These are phyloP conservation scores for Discostella stelligeroides DNA, from an alignment of 108 stramenopile genomes.

Conservation along the genomic window DNA sequence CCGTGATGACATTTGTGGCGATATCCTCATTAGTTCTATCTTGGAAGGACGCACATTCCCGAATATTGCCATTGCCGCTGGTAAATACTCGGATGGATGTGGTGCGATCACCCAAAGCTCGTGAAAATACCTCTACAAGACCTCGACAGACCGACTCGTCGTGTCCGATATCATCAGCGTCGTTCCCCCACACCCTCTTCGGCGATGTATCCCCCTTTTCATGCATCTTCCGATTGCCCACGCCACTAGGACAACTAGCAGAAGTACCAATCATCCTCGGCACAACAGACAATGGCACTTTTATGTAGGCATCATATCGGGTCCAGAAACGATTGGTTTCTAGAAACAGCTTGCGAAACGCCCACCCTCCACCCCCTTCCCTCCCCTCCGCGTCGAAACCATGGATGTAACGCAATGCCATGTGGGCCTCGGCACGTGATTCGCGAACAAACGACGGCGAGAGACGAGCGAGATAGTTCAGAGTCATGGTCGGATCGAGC, in stretches of 20 bases:
- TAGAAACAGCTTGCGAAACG: constrained; percentile 71
- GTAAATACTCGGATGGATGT: constrained; percentile 62
- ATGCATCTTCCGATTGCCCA: constrained; percentile 8
- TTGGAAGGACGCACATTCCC: neutral
- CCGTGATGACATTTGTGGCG: constrained; percentile 19
- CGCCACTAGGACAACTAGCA: constrained; percentile 1
- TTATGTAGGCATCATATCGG: constrained; percentile 76
- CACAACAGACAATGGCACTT: constrained; percentile 50
- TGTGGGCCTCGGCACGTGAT: constrained; percentile 62
- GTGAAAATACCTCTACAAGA: constrained; percentile 52
- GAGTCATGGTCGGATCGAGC: constrained; percentile 80
- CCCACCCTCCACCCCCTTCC: constrained; percentile 27
- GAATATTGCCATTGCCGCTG: constrained; percentile 71
- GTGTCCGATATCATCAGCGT: constrained; percentile 50
- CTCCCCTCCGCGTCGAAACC: constrained; percentile 21
- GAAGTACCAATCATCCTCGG: constrained; percentile 30
- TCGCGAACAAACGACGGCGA: constrained; percentile 72
- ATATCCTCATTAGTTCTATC: constrained; percentile 27
- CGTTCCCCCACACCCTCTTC: constrained; percentile 39
- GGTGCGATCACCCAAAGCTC: constrained; percentile 75
- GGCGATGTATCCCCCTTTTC: neutral
- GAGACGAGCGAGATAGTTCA: constrained; percentile 77
- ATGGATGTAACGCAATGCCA: constrained; percentile 30
- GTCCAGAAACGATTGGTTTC: constrained; percentile 73
- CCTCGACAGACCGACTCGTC: constrained; percentile 60